phyloP scores from a whole-genome alignment of 2,329 filamentous ascomycete species.

The Colletotrichum liriopes region DNA sequence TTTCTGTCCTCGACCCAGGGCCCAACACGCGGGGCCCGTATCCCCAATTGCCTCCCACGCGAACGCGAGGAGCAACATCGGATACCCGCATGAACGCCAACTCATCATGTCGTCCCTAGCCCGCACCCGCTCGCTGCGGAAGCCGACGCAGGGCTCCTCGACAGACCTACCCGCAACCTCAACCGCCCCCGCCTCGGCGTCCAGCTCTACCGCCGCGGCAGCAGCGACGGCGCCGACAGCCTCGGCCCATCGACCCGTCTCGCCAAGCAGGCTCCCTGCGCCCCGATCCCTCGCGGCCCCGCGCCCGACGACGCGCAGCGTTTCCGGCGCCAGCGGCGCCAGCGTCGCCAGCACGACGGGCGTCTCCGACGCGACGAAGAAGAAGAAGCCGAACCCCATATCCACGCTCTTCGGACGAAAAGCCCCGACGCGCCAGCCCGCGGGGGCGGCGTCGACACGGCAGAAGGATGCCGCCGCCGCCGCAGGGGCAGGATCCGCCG shows the following conservation, averaged over 20 bases:
- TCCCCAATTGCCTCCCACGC: background rate
- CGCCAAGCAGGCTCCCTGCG: constrained; percentile 39
- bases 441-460: constrained; percentile 5
- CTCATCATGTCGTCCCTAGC: constrained; percentile 59
- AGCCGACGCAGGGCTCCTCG: constrained; percentile 52
- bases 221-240: background rate
- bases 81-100: background rate
- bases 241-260: constrained; percentile 23
- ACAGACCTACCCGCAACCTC: constrained; percentile 37
- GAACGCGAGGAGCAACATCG: no score
- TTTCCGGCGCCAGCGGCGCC: constrained; percentile 31
- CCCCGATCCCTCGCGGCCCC: constrained; percentile 21
- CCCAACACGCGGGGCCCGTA: background rate
- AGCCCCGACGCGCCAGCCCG: constrained; percentile 27
- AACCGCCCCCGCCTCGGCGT: constrained; percentile 9
- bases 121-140: constrained; percentile 66
- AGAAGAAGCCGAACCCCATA: constrained; percentile 29
- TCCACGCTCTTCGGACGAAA: constrained; percentile 21
- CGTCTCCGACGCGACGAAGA: constrained; percentile 37
- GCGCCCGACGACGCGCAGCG: constrained; percentile 34
- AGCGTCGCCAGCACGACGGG: constrained; percentile 17
- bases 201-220: background rate
- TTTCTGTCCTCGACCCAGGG: background rate
- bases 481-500: background rate
- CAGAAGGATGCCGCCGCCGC: constrained; percentile 25